Base-by-base conservation (phyloP, 306 rosid genomes). In the Glycine tomentella region DNA sequence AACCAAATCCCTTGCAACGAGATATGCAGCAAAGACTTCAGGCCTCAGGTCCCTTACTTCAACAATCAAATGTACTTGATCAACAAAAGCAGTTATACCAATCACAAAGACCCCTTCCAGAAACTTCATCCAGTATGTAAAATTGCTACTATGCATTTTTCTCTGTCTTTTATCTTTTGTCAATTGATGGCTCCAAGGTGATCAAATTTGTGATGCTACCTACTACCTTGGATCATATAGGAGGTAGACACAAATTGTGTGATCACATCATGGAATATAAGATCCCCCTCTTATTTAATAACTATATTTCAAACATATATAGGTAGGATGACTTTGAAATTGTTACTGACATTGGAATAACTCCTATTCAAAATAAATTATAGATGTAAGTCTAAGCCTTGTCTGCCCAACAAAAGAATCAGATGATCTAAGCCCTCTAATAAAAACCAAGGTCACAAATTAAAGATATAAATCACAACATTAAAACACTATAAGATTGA, bases 21-120 rank as follows among this genome's bases (percentile, higher is more conserved):
- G 98, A 95, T 76, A 84, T 95, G 90, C 97, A 86, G 72, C 99
- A 90, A 81, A 92, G 98, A 85, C 90, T 96, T 83, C 99, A 90
- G 79, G 85, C 81, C 50, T 69, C 97, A 3, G 92, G 91, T 58
- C 70, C 98, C 78, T 86, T 93, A 85, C 93, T 87, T 88, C 99
- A 92, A 80, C 86, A 88, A 44, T 88, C 85, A 78, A 89, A 85
- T 75, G 90, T 92, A 69, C 84, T 92, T 82, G 99, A 96, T 86
- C 98, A 87, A 78, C 99, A 84, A 82, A 93, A 93, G 88, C 99
- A 93, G 86, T 52, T 92, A 71, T 96, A 92, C 86, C 98, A 92
- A 84, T 57, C 97, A 78, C 98, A 89, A 72, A 90, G 95, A 80
- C 72, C 92, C 61, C 90, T 83, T 83, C 97, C 88, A 44, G 99